Evolutionary conservation across 1,284 basidiomycete species (phyloP).

Genomic region (Rhodotorula glutinis): DNA sequence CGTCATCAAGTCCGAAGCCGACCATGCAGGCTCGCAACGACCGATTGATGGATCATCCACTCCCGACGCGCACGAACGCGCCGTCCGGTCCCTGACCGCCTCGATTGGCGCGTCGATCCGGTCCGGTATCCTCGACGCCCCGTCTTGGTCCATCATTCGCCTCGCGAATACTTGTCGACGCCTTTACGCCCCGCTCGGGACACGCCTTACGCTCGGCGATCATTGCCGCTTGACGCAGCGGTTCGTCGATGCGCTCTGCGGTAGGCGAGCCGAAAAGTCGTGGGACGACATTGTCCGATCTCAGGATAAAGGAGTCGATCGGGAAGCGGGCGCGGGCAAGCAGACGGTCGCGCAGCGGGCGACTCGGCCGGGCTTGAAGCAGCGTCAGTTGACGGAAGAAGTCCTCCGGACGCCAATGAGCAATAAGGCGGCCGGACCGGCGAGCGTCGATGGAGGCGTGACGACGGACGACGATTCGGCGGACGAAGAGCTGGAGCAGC

Average conservation of each 20-base stretch:
- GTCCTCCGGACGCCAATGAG: constrained; percentile 34
- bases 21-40: no score
- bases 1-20: background rate
- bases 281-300: constrained; percentile 14
- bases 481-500: constrained; percentile 45
- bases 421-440: constrained; percentile 2
- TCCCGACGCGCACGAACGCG: constrained; percentile 37
- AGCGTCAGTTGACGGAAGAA: constrained; percentile 13
- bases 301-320: background rate
- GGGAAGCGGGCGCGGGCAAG: background rate
- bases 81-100: constrained; percentile 62
- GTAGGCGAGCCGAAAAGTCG: constrained; percentile 16
- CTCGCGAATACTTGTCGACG: constrained; percentile 69
- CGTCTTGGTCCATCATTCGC: constrained; percentile 72
- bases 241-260: constrained; percentile 67
- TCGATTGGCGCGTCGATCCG: constrained; percentile 65
- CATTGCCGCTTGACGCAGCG: constrained; percentile 63
- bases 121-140: constrained; percentile 71
- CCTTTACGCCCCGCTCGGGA: constrained; percentile 78
- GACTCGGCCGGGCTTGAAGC: background rate
- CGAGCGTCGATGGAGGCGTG: background rate
- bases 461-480: background rate
- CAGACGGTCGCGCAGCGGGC: background rate
- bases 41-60: background rate
- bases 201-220: constrained; percentile 72